Conservation (phyloP, 805 yeast genomes). For the Yarrowia keelungensis region DNA sequence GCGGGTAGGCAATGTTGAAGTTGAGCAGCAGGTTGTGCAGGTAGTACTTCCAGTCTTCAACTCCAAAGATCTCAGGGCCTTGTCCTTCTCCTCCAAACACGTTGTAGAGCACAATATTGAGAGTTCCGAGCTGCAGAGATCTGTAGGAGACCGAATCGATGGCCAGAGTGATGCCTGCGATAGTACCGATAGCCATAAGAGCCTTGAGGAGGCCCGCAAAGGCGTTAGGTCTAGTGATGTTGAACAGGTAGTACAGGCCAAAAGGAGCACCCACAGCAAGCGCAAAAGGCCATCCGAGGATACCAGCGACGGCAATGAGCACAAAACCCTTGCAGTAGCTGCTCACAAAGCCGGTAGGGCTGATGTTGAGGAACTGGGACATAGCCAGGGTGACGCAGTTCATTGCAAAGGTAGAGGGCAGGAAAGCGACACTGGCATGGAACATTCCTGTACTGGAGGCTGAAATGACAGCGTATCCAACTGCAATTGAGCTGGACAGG, state of each 20-base stretch:
- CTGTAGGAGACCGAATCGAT: slow-evolving; percentile 65
- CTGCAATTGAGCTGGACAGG: slow-evolving; percentile 55
- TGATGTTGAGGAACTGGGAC: slow-evolving; percentile 43
- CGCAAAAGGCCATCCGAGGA: slow-evolving; percentile 92
- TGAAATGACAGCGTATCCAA: slow-evolving; percentile 68
- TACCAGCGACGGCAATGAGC: slow-evolving; percentile 68
- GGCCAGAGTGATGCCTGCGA: slow-evolving; percentile 47
- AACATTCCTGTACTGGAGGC: slow-evolving; percentile 80
- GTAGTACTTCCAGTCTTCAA: slow-evolving; percentile 80
- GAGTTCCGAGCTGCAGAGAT: slow-evolving; percentile 69
- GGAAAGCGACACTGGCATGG: slow-evolving; percentile 83
- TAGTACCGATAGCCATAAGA: slow-evolving; percentile 43
- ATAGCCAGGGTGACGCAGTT: slow-evolving; percentile 51
- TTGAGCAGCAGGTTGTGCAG: slow-evolving; percentile 71
- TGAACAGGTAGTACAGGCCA: slow-evolving; percentile 50
- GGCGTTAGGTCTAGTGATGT: slow-evolving; percentile 41
- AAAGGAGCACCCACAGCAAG: slow-evolving; percentile 69
- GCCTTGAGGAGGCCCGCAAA: slow-evolving; percentile 37
- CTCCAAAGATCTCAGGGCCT: slow-evolving; percentile 92
- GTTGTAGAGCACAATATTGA: slow-evolving; percentile 83
- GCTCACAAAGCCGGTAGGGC: slow-evolving; percentile 10
- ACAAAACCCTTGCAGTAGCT: slow-evolving; percentile 44
- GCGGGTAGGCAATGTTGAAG: slow-evolving; percentile 61
- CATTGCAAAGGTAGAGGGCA: slow-evolving; percentile 84
- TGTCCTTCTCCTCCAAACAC: slow-evolving; percentile 72